A percentile compares a stretch with the other conserved stretches of the same genome.
Conservation (phyloP, 305 asterid genomes). For the Fraxinus floribunda region DNA sequence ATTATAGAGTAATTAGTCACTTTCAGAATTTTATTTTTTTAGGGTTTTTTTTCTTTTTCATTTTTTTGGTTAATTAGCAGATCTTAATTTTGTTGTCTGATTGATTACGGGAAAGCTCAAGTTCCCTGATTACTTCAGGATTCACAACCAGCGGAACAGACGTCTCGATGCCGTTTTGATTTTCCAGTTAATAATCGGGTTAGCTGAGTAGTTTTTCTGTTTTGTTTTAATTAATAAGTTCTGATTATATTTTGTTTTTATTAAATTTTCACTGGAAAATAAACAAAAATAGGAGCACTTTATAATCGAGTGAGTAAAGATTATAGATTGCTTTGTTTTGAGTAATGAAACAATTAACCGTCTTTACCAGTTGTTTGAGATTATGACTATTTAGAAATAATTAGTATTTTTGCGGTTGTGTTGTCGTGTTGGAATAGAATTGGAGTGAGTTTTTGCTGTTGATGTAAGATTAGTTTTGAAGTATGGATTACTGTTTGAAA, state of each 20-base stretch:
- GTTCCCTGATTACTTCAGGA: slow-evolving; percentile 23
- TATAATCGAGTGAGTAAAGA: not conserved
- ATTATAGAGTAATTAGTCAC: not conserved
- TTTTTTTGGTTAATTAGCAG: not conserved
- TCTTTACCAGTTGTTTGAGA: not conserved
- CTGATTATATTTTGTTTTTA: not conserved
- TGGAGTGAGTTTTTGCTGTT: not conserved
- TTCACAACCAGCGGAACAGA: slow-evolving; percentile 12
- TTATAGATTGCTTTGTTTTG: not conserved
- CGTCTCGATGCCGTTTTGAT: slow-evolving; percentile 9
- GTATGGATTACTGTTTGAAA: not conserved
- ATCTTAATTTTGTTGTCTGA: slow-evolving; percentile 23
- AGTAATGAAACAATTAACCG: not conserved
- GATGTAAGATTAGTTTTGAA: not conserved
- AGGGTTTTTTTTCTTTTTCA: not conserved
- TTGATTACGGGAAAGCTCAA: slow-evolving; percentile 24
- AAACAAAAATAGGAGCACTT: not conserved
- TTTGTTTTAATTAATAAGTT: not conserved
- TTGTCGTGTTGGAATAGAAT: not conserved
- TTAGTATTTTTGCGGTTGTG: not conserved
- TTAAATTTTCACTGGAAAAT: not conserved
- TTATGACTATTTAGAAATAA: not conserved
- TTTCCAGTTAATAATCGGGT: slow-evolving; percentile 28
- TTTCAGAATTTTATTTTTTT: not conserved
- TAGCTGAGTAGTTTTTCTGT: slow-evolving; percentile 16